Evolutionary conservation across 2,329 filamentous ascomycete species (phyloP).

Genomic region (Sporothrix pseudoabietina): DNA sequence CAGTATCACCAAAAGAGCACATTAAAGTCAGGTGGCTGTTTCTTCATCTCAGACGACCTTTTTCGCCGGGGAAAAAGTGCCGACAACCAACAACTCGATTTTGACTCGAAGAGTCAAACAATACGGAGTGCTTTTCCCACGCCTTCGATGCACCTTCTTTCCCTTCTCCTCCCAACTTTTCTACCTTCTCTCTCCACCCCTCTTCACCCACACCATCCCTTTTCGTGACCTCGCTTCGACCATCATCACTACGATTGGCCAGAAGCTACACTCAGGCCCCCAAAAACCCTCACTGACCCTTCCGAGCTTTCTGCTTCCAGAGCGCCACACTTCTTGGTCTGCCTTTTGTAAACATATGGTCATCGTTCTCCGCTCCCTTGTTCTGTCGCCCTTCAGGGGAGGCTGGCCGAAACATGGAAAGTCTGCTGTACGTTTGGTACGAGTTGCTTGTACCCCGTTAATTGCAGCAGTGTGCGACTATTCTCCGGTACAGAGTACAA

Average conservation of each 20-base stretch:
- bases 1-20: background rate
- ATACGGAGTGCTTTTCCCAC: background rate
- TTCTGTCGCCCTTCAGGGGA: background rate
- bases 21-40: background rate
- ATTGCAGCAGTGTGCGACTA: background rate
- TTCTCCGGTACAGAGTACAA: background rate
- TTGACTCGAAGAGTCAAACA: too few species aligned
- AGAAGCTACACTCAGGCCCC: background rate
- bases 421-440: background rate
- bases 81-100: background rate
- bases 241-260: background rate
- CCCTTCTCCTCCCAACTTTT: background rate
- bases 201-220: conserved; percentile 12
- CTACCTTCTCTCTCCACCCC: background rate
- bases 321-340: background rate
- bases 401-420: background rate
- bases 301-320: background rate
- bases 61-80: background rate
- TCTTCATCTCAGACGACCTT: background rate
- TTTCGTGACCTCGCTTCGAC: conserved; percentile 18
- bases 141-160: background rate
- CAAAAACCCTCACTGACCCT: background rate
- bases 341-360: background rate
- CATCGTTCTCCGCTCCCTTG: background rate
- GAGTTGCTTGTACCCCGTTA: background rate